Evolutionary conservation across 2,329 filamentous ascomycete species (phyloP).

Genomic region (Verticillium dahliae): DNA sequence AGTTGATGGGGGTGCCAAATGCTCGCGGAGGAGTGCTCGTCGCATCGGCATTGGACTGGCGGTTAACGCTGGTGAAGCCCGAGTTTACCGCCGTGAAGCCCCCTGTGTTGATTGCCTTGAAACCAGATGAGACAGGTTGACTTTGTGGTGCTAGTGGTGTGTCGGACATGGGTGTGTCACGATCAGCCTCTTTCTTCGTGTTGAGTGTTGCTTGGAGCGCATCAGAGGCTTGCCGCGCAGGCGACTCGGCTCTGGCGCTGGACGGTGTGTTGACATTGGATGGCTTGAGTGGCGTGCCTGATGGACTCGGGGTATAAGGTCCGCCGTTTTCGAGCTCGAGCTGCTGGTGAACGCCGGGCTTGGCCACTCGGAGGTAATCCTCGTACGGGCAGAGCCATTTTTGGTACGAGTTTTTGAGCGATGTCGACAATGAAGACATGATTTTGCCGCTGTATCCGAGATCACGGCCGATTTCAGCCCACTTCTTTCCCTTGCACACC

Average conservation of each 20-base stretch:
- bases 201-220: constrained; percentile 42
- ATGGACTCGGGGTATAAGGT: constrained; percentile 71
- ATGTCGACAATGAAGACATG: constrained; percentile 97
- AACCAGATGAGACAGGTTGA: constrained; percentile 42
- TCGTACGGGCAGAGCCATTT: constrained; percentile 97
- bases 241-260: constrained; percentile 57
- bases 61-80: constrained; percentile 63
- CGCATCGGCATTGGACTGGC: constrained; percentile 31
- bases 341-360: constrained; percentile 94
- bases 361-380: constrained; percentile 83
- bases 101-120: constrained; percentile 52
- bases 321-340: constrained; percentile 90
- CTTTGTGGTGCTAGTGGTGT: constrained; percentile 28
- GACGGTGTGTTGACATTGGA: constrained; percentile 54
- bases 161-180: constrained; percentile 42
- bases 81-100: constrained; percentile 71
- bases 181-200: constrained; percentile 37
- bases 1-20: constrained; percentile 55
- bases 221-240: constrained; percentile 52
- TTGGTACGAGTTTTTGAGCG: constrained; percentile 95
- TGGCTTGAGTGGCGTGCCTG: constrained; percentile 64
- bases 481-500: constrained; percentile 97
- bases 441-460: constrained; percentile 98
- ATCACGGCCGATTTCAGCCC: constrained; percentile 96
- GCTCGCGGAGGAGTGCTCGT: constrained; percentile 55